Conservation (phyloP, 306 rosid genomes). For the Medicago arabica region DNA sequence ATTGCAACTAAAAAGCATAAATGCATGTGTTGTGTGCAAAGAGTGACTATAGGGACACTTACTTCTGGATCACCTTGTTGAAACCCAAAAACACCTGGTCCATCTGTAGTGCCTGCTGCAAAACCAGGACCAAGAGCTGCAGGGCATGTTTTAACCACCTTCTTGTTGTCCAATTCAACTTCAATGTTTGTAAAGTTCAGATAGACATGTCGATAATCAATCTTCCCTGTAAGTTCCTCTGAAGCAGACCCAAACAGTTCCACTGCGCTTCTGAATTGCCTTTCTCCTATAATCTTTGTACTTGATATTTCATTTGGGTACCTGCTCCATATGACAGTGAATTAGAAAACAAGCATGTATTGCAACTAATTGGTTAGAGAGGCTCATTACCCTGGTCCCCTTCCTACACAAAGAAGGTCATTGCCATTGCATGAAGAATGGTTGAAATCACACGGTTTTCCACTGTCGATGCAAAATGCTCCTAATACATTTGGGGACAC, state of each 20-base stretch:
- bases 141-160: slow-evolving; percentile 72
- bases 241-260: slow-evolving; percentile 63
- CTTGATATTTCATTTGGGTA: slow-evolving; percentile 81
- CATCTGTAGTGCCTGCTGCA: slow-evolving; percentile 94
- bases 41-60: background rate
- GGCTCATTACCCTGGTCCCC: slow-evolving; percentile 73
- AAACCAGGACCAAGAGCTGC: slow-evolving; percentile 94
- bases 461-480: slow-evolving; percentile 75
- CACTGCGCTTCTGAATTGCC: slow-evolving; percentile 66
- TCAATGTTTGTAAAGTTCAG: slow-evolving; percentile 70
- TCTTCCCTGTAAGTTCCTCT: slow-evolving; percentile 58
- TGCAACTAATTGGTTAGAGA: slow-evolving; percentile 13
- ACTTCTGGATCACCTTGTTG: slow-evolving; percentile 89
- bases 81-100: slow-evolving; percentile 80
- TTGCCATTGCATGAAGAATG: slow-evolving; percentile 82
- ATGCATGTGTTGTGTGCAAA: background rate
- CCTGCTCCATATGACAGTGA: slow-evolving; percentile 34
- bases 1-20: background rate
- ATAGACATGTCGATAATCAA: slow-evolving; percentile 73
- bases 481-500: slow-evolving; percentile 86
- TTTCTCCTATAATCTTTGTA: slow-evolving; percentile 80
- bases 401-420: slow-evolving; percentile 72
- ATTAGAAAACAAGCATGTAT: background rate
- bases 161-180: slow-evolving; percentile 56
- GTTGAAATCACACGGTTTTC: slow-evolving; percentile 75